Evolutionary conservation across 331 rosid species (phyloP).

Genomic region (Quercus lobata): DNA sequence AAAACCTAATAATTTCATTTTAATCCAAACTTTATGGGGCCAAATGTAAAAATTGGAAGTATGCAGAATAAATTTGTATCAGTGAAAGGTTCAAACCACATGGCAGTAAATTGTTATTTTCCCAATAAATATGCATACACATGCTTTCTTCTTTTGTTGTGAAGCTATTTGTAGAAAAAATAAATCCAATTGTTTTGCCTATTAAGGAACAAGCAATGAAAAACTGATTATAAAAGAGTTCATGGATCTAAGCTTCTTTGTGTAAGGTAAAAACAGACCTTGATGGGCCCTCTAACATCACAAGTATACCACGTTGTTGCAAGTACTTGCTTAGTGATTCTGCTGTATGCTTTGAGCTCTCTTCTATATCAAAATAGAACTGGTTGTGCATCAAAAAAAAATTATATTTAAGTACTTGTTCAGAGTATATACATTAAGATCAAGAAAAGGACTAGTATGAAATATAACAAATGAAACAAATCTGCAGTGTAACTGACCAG

Average conservation of each 20-base stretch:
- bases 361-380: constrained; percentile 63
- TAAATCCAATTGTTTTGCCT: background rate
- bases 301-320: constrained; percentile 55
- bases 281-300: constrained; percentile 39
- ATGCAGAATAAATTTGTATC: too few species aligned
- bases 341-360: constrained; percentile 42
- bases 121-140: background rate
- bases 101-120: too few species aligned
- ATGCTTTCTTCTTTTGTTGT: background rate
- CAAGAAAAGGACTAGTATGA: background rate
- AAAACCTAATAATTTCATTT: too few species aligned
- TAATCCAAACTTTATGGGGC: too few species aligned
- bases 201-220: background rate
- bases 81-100: too few species aligned
- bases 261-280: constrained; percentile 40
- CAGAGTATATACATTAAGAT: background rate
- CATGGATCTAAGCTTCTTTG: background rate
- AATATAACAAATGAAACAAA: background rate
- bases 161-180: background rate
- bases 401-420: background rate
- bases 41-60: too few species aligned
- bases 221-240: background rate
- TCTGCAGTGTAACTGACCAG: background rate
- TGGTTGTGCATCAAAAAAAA: constrained; percentile 8
- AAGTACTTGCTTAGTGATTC: constrained; percentile 47